Base-by-base conservation (phyloP, 352 stramenopile species). In the Pythium aristosporum region DNA sequence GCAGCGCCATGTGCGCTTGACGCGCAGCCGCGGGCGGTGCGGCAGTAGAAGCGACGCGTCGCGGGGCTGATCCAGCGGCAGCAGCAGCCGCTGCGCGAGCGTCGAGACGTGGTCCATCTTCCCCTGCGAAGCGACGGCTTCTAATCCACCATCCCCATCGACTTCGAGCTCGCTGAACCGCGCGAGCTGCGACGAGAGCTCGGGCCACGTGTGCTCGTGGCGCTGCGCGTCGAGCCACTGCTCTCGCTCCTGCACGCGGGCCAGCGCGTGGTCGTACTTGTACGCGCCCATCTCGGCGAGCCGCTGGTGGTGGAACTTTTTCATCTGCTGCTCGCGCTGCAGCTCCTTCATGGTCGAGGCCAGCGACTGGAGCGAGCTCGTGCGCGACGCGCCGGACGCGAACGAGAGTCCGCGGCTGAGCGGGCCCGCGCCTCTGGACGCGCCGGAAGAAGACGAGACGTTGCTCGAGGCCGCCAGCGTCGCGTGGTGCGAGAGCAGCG, bases 1-100 rank as follows among this genome's bases (percentile, higher is more conserved):
- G 61, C 88, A 96, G 3, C 88, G 75, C 82, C 87, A 94, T 28
- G 85, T 89, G 3, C 82, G 82, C 73, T 96, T 96, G 41, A 90
- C 83, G 0, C 88, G 83, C 58, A 96, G 60, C 28, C 82, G 71
- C 21, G 86, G 85, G 0, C 88, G 76, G 46, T 77, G 83, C n/a
- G 84, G 82, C 16, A 78, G 88, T 12, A 93, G 62, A 23, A 49
- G 65, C 15, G 57, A 37, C 10, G 71, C 68, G 9, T 88, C 74
- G 36, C 82, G 82, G 20, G 74, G 65, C 63, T 93, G 84, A 62
- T 93, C 77, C 32, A 95, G 64, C 36, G 85, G 81, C 42, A 85
- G 84, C 25, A 74, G 54, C 36, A 91, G 64, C 44, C 86, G 72
- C 69, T 93, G 84, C 5, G 72, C 60, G 43, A 93, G 63, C 5